Evolutionary conservation across 305 asterid species (phyloP), one percentile per base, ranked within the genome.

Genomic region (Salvia sclarea): DNA sequence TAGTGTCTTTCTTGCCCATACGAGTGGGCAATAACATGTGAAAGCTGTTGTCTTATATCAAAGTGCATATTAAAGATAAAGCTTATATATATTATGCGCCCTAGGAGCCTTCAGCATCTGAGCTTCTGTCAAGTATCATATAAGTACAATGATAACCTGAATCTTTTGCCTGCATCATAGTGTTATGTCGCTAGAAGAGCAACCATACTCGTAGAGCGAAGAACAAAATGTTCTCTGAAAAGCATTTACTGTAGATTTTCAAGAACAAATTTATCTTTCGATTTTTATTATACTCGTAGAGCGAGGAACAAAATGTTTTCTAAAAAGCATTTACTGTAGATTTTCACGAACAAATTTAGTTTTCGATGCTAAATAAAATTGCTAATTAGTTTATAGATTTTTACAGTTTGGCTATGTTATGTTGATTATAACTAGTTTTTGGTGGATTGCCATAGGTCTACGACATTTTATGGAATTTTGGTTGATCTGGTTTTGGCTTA

Each of bases 121-220:
- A 24, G 6, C 68, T 41, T 24, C 11, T 24, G 8, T 44, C 21
- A 14, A 14, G 48, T 38, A 43, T 58, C 52, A 22, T 14, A 31
- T 68, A 31, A 8, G 38, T 58, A 47, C 68, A 33, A 59, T 11
- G 37, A 20, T 68, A 3, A 59, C 41, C 44, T 14, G 18, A 16
- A 69, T 59, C 13, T 45, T 18, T 45, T 55, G n/a, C 16, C 53
- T 33, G 18, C 58, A 35, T 60, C 24, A 33, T 40, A 47, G 33
- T 69, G 41, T 60, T n/a, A n/a, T n/a, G n/a, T n/a, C n/a, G n/a
- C n/a, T n/a, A n/a, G n/a, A n/a, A n/a, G n/a, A n/a, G n/a, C n/a
- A n/a, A n/a, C n/a, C n/a, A 28, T 3, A 28, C 33, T 28, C 5
- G 33, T 28, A 28, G 33, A 28, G 33, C 5, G 49, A 13, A 8